Percentiles rank a stretch among this genome's conserved stretches.
Evolutionary conservation across 164 flowering plant genomes (phyloP).

Genomic region (Tetrastigma voinierianum): DNA sequence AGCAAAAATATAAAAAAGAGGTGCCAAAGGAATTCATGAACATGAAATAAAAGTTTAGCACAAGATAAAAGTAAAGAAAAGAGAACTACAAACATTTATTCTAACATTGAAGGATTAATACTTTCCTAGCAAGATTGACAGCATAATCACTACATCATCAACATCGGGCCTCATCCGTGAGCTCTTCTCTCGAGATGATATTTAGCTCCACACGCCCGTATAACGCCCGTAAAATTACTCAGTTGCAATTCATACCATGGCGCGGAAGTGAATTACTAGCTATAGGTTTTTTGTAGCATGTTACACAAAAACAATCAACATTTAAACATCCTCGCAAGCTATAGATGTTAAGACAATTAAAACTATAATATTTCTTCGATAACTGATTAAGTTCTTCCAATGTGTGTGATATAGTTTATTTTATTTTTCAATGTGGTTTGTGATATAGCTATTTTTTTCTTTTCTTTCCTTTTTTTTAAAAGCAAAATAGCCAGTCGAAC

Average conservation of each 20-base stretch:
- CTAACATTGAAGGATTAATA: slow-evolving; percentile 40
- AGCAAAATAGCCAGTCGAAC: no score
- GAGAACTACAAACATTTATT: background rate
- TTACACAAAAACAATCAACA: no score
- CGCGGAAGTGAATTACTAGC: no score
- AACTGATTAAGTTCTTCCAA: background rate
- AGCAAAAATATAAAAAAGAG: background rate
- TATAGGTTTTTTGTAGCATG: no score
- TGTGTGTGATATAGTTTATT: background rate
- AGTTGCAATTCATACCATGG: no score
- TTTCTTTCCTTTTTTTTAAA: no score
- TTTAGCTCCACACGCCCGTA: slow-evolving; percentile 91
- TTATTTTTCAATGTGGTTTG: no score
- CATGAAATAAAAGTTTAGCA: background rate
- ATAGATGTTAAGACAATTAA: no score
- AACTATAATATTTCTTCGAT: background rate
- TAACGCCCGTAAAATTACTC: background rate
- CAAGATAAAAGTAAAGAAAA: background rate
- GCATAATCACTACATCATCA: slow-evolving; percentile 89
- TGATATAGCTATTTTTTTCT: no score
- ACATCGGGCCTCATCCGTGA: slow-evolving; percentile 83
- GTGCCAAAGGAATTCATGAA: background rate
- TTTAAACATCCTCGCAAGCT: no score
- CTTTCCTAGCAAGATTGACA: slow-evolving; percentile 78
- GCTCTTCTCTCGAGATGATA: slow-evolving; percentile 52